These are phyloP conservation scores for Pyrenophora teres DNA, from an alignment of 2,329 filamentous ascomycete genomes.

Conservation along the genomic window DNA sequence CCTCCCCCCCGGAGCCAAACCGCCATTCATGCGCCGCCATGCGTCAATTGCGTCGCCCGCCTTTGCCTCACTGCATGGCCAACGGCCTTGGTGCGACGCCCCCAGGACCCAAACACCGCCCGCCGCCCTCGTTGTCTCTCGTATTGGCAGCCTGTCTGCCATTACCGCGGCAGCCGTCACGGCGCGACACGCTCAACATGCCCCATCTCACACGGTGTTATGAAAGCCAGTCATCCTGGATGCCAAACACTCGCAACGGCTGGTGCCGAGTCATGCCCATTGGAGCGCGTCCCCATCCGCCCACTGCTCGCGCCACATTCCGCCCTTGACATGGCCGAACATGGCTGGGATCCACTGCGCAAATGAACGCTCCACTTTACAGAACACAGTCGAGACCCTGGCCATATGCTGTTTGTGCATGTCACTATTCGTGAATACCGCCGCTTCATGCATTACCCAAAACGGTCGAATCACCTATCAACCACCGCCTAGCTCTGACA, in stretches of 20 bases:
- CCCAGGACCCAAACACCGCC: not conserved
- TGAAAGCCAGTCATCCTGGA: not conserved
- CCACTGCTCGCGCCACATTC: conserved; percentile 15
- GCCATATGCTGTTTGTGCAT: conserved; percentile 8
- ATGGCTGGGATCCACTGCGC: conserved; percentile 5
- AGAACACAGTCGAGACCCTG: conserved; percentile 17
- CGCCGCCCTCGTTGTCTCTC: no score
- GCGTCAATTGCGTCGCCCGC: not conserved
- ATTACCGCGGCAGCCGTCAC: no score
- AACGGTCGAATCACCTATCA: conserved; percentile 3
- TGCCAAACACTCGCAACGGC: conserved; percentile 5
- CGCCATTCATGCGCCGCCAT: not conserved
- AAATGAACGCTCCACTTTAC: conserved; percentile 12
- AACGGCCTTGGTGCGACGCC: conserved; percentile 1
- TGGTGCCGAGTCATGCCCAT: not conserved
- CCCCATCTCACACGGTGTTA: not conserved
- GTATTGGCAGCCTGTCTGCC: no score
- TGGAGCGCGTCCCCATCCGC: conserved; percentile 8
- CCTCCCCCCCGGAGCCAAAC: not conserved
- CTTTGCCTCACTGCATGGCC: conserved; percentile 9
- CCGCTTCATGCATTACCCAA: conserved; percentile 11
- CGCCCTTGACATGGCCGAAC: not conserved
- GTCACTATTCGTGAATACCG: conserved; percentile 8
- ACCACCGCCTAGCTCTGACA: not conserved
- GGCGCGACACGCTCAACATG: not conserved